These are phyloP conservation scores for Syzygium aqueum DNA, from an alignment of 345 rosid genomes.

Conservation along the genomic window DNA sequence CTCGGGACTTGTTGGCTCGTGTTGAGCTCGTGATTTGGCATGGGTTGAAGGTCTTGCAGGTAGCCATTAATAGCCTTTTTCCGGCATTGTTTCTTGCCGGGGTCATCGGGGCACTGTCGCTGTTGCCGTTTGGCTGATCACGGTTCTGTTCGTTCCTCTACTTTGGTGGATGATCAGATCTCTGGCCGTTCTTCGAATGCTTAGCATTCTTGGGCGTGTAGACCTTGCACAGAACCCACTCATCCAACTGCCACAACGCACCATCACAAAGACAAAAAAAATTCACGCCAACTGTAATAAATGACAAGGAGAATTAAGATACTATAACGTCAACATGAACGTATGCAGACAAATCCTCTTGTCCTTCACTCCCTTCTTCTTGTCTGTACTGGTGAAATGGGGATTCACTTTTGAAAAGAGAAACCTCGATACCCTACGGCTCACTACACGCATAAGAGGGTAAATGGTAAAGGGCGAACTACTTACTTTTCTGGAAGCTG, in stretches of 20 bases:
- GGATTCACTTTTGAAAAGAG: too few relatives aligned
- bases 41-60: background rate
- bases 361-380: background rate
- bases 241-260: background rate
- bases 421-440: too few relatives aligned
- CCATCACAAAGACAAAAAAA: background rate
- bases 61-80: background rate
- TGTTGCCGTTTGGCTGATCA: background rate
- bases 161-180: background rate
- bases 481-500: conserved; percentile 73
- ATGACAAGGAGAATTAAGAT: background rate
- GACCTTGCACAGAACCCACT: background rate
- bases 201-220: background rate
- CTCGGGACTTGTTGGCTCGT: background rate
- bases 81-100: background rate
- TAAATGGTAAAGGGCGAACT: too few relatives aligned
- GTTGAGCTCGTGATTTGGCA: background rate
- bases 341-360: background rate
- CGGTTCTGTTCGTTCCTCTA: background rate
- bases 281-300: background rate
- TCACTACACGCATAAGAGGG: too few relatives aligned
- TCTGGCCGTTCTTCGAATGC: background rate
- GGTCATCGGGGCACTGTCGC: background rate
- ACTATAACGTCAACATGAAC: background rate
- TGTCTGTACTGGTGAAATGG: background rate